Base-by-base conservation (phyloP, 768 basidiomycete species). In the Suillus ampliporus region DNA sequence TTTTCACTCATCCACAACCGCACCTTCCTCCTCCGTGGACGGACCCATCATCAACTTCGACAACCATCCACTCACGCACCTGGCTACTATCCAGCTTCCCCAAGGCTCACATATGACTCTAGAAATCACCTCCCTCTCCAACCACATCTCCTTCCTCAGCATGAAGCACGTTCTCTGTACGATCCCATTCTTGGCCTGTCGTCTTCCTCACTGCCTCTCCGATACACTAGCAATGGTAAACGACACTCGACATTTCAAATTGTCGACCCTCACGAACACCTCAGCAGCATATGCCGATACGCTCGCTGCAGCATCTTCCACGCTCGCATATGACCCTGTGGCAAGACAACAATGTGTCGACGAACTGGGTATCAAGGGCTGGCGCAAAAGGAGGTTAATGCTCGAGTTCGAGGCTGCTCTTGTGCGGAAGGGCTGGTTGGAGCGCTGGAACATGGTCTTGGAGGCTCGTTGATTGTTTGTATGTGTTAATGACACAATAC, bases 351-450 rank as follows among this genome's bases (percentile, higher is more conserved):
- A 31, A 31, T 61, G 47, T 57, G 53, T 63, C 41, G 59, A 61
- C 23, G 63, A 56, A 21, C 68, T 76, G 58, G 77, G 83, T 47
- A 56, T 70, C 7, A 68, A 69, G 48, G 77, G 68, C 40, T 85
- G 82, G 84, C 77, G 84, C 58, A 79, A 82, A 65, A 75, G 82
- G 58, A 73, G 80, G 62, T 74, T 86, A n/a, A 68, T 81, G 64
- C 59, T 83, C 35, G 75, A 74, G 34, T 86, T 87, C 76, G 86
- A 89, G 68, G 83, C 81, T 23, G 83, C 78, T 0, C 75, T 88
- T 41, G 70, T 87, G 17, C 71, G 75, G 46, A 78, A 75, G 4
- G 80, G 81, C 17, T 69, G 77, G 65, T 66, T 88, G 57, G 73
- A 71, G 66, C 77, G 83, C 59, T 89, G 86, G 87, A 72, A 77